These are phyloP conservation scores for Aspergillus pseudonomiae DNA, from an alignment of 2,329 filamentous ascomycete species.

Conservation along the genomic window DNA sequence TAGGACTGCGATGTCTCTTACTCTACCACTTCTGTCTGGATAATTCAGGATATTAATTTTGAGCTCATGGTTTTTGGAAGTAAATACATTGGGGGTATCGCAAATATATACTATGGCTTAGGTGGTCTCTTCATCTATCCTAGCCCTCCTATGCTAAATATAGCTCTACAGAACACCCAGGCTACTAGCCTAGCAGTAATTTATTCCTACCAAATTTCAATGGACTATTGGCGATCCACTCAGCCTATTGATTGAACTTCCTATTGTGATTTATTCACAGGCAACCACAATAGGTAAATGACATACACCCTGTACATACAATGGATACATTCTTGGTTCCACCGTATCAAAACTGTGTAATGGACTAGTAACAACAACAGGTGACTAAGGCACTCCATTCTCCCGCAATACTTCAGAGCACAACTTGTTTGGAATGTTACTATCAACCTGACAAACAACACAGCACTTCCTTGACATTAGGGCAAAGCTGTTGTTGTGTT, in stretches of 20 bases:
- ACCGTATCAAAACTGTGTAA: neutral
- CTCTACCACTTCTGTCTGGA: no score
- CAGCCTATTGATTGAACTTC: neutral
- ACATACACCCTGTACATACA: neutral
- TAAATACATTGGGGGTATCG: no score
- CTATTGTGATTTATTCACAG: neutral
- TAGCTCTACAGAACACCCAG: neutral
- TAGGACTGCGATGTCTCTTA: no score
- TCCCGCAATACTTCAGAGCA: neutral
- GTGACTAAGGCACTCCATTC: neutral
- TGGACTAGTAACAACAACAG: neutral
- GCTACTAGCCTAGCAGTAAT: neutral
- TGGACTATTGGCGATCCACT: neutral
- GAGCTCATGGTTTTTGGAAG: no score
- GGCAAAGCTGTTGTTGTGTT: slow-evolving; percentile 11
- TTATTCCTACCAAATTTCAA: neutral
- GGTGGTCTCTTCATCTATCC: no score
- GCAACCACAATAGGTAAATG: neutral
- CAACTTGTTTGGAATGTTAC: neutral
- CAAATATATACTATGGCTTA: no score
- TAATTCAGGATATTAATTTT: no score
- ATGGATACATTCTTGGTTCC: neutral
- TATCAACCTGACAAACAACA: slow-evolving; percentile 2
- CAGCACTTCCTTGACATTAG: slow-evolving; percentile 6
- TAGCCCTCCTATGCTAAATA: neutral